phyloP scores from a whole-genome alignment of 2,329 filamentous ascomycete genomes.

The Diplodia intermedia region DNA sequence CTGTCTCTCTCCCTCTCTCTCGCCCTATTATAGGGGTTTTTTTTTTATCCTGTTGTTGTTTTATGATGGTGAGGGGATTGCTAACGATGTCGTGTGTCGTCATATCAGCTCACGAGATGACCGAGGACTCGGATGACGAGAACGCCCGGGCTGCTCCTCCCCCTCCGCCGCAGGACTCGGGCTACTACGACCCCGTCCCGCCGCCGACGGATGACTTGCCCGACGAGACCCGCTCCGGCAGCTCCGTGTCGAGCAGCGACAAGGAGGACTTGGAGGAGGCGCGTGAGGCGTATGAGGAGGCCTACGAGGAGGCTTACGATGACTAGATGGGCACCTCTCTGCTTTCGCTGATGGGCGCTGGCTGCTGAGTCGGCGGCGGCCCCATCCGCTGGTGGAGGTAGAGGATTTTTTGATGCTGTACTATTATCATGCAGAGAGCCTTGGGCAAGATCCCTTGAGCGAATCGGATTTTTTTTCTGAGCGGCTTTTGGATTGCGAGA shows the following conservation, averaged over 20 bases:
- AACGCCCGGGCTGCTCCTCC: conserved; percentile 9
- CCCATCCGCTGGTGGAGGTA: conserved; percentile 15
- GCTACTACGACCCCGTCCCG: conserved; percentile 25
- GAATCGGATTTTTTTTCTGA: neutral
- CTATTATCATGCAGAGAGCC: conserved; percentile 1
- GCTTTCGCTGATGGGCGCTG: neutral
- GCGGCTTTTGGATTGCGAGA: neutral
- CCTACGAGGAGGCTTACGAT: conserved; percentile 26
- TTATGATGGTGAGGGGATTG: neutral
- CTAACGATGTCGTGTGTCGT: neutral
- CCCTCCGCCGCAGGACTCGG: conserved; percentile 10
- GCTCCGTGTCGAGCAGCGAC: conserved; percentile 20
- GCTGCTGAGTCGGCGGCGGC: neutral
- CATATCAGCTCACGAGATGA: conserved; percentile 22
- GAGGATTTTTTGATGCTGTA: conserved; percentile 17
- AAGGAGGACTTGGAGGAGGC: conserved; percentile 25
- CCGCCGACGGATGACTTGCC: conserved; percentile 27
- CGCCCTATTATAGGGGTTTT: neutral
- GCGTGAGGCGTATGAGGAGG: conserved; percentile 24
- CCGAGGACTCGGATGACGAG: conserved; percentile 28
- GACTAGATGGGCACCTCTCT: neutral
- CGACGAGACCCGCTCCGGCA: conserved; percentile 20
- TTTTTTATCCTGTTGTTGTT: neutral
- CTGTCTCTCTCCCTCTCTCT: neutral
- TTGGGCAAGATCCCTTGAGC: neutral